Evolutionary conservation across 2,329 filamentous ascomycete genomes (phyloP), one percentile per base, ranked within the genome.

Genomic region (Sordariomycetes sp.): DNA sequence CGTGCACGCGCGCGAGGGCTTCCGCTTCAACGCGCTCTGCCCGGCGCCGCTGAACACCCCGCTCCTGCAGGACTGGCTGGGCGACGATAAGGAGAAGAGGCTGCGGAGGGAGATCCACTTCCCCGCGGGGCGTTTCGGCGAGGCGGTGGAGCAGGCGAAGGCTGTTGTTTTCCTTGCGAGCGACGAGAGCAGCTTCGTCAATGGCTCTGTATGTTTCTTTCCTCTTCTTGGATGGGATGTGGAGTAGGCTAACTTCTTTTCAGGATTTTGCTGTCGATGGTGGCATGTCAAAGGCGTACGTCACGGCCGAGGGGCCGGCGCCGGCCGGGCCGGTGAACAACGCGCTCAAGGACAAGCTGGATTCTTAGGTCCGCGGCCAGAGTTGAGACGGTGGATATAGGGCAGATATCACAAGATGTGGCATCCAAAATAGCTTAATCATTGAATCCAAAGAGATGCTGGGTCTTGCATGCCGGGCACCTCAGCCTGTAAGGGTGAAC

Each of bases 41-140:
- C 92, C 92, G 5, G 91, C 91, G 25, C 92, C 92, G 2, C 79
- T 97, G 64, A 96, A 96, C 79, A 97, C 92, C 0, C 86, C 88
- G 28, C 78, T 90, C 11, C 75, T 90, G 53, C 87, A 90, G 70
- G 85, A 90, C 69, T 90, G 86, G 84, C 76, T 91, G 1, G 88
- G 88, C 55, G 84, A 88, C 62, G 87, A 90, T 69, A 67, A 79
- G 64, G 79, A 78, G 58, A 90, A 90, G 77, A 79, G 88, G 59
- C 76, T 80, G 66, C 78, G 88, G 61, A 85, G 88, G 54, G 87
- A 90, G 69, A 77, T 90, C 16, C 87, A 91, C 68, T 89, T 91
- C 75, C 88, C 88, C 1, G 82, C 76, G 24, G 88, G 88, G 32
- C 78, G 88, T 20, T 90, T 91, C 62, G 88, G 88, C 37, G 88